phyloP scores from a whole-genome alignment of 768 basidiomycete species.

The Trichaptum fuscoviolaceum region DNA sequence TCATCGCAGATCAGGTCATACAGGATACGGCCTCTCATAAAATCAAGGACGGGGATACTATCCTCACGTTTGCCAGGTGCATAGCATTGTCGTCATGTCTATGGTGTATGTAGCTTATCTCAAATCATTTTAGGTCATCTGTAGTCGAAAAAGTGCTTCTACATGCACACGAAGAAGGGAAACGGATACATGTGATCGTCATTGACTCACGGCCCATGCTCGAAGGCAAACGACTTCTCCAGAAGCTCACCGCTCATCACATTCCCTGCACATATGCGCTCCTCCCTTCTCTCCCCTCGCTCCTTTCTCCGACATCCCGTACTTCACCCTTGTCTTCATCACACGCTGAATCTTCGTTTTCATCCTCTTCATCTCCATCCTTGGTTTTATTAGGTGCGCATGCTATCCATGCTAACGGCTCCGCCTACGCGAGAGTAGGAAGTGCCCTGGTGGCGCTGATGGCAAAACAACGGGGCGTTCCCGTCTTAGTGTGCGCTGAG shows the following conservation, averaged over 20 bases:
- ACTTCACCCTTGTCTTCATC: constrained; percentile 71
- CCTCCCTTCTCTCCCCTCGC: constrained; percentile 60
- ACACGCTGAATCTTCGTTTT: constrained; percentile 79
- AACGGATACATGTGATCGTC: constrained; percentile 83
- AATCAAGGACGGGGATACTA: constrained; percentile 90
- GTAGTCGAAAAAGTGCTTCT: constrained; percentile 89
- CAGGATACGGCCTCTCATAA: constrained; percentile 84
- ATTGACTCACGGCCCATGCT: constrained; percentile 93
- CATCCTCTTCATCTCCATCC: constrained; percentile 74
- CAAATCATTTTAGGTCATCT: constrained; percentile 60
- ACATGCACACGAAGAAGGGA: constrained; percentile 66
- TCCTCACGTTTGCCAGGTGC: constrained; percentile 90
- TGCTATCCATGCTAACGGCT: constrained; percentile 90
- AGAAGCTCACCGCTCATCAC: not conserved
- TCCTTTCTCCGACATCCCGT: constrained; percentile 81
- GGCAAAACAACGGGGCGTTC: constrained; percentile 82
- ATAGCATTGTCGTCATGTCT: constrained; percentile 12
- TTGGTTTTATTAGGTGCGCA: constrained; percentile 90
- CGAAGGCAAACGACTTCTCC: constrained; percentile 52
- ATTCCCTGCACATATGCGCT: not conserved
- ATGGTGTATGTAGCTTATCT: not conserved
- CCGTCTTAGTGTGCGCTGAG: constrained; percentile 95
- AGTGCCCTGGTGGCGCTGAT: constrained; percentile 97
- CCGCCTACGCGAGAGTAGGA: constrained; percentile 89
- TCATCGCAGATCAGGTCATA: constrained; percentile 90